Evolutionary conservation across 768 basidiomycete species (phyloP).

Genomic region (Ramaria sp.): DNA sequence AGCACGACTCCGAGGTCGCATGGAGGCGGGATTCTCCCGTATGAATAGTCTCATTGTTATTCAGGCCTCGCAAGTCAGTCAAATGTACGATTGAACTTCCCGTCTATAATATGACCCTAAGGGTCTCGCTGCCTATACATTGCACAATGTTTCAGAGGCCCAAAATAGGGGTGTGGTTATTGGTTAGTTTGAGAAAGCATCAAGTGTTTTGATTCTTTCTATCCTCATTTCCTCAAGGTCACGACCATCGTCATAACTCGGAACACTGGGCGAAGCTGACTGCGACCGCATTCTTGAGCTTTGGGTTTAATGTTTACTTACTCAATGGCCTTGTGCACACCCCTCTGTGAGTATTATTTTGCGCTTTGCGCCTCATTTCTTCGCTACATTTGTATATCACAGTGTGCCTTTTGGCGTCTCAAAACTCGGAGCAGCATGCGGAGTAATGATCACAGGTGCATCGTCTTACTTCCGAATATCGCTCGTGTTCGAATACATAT

Average conservation of each 20-base stretch:
- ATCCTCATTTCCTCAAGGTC: slow-evolving; percentile 21
- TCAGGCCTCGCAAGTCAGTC: slow-evolving; percentile 64
- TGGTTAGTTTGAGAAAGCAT: slow-evolving; percentile 18
- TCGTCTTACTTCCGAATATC: background rate
- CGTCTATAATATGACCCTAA: slow-evolving; percentile 18
- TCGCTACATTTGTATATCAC: slow-evolving; percentile 7
- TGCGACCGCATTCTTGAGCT: slow-evolving; percentile 54
- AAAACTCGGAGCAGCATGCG: slow-evolving; percentile 57
- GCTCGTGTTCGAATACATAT: background rate
- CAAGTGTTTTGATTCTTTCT: background rate
- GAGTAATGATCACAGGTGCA: slow-evolving; percentile 84
- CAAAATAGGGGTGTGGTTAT: slow-evolving; percentile 60
- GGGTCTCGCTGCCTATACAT: slow-evolving; percentile 71
- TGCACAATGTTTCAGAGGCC: slow-evolving; percentile 42
- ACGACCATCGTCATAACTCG: slow-evolving; percentile 80
- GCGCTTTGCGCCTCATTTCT: background rate
- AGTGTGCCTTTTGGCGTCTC: slow-evolving; percentile 78
- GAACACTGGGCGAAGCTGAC: slow-evolving; percentile 69
- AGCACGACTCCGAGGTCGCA: slow-evolving; percentile 62
- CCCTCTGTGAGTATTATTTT: slow-evolving; percentile 42
- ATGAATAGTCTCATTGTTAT: slow-evolving; percentile 85
- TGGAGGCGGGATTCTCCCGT: slow-evolving; percentile 86
- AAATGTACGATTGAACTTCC: background rate
- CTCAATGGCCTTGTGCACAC: slow-evolving; percentile 68
- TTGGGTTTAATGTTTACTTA: slow-evolving; percentile 60